These are phyloP conservation scores for Medicago ruthenica DNA, from an alignment of 306 rosid species.

Conservation along the genomic window DNA sequence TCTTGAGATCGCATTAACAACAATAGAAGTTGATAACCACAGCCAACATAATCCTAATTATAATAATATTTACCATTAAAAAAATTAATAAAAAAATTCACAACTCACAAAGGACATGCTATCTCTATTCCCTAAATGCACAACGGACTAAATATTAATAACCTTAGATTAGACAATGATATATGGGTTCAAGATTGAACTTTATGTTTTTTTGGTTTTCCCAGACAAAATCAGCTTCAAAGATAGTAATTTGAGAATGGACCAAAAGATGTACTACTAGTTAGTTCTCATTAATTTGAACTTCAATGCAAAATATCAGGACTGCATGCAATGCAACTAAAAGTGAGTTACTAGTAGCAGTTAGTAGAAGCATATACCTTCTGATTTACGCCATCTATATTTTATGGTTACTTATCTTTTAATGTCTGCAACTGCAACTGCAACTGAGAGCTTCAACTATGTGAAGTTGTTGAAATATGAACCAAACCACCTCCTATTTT, in stretches of 20 bases:
- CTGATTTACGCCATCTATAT: not conserved
- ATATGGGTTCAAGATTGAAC: no score
- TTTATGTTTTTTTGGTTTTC: not conserved
- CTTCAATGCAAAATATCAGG: not conserved
- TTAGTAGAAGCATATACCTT: slow-evolving; percentile 15
- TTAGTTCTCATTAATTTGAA: not conserved
- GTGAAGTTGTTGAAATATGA: not conserved
- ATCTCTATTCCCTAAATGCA: no score
- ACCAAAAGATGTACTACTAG: not conserved
- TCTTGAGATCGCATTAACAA: no score
- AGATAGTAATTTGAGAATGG: not conserved
- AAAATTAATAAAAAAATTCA: no score
- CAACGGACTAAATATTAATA: no score
- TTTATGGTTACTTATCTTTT: slow-evolving; percentile 23
- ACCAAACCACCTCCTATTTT: slow-evolving; percentile 9
- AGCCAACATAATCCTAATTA: no score
- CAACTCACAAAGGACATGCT: no score
- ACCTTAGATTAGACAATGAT: no score
- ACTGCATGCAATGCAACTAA: not conserved
- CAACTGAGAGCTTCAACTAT: slow-evolving; percentile 4
- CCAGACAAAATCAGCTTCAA: not conserved
- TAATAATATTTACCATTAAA: no score
- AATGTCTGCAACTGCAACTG: slow-evolving; percentile 35
- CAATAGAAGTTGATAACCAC: no score
- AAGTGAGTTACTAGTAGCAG: not conserved